Percentiles rank a stretch among this genome's conserved stretches.
phyloP scores from a whole-genome alignment of 768 basidiomycete genomes.

The Tephrocybe rancida region DNA sequence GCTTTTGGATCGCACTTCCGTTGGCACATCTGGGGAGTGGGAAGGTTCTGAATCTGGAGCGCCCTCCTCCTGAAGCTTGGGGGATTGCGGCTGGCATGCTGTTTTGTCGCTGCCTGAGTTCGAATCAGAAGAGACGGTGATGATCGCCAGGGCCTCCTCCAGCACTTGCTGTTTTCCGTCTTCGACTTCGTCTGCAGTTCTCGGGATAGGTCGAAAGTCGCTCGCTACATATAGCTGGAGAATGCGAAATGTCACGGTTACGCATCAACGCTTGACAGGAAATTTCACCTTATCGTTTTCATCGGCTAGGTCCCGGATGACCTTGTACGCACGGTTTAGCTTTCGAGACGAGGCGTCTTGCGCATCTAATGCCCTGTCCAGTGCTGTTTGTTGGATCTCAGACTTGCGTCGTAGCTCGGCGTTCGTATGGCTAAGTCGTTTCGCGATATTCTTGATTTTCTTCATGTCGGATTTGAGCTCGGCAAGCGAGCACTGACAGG shows the following conservation, averaged over 20 bases:
- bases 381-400: constrained; percentile 27
- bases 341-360: constrained; percentile 33
- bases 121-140: constrained; percentile 13
- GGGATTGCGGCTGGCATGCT: constrained; percentile 13
- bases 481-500: no score
- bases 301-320: constrained; percentile 43
- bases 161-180: constrained; percentile 27
- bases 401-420: constrained; percentile 32
- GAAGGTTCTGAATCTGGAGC: not conserved
- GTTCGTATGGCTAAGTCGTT: constrained; percentile 32
- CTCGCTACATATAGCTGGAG: constrained; percentile 11
- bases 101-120: constrained; percentile 22
- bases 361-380: constrained; percentile 32
- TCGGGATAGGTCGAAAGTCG: not conserved
- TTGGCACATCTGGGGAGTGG: not conserved
- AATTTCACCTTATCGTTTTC: constrained; percentile 37
- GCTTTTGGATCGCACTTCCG: not conserved
- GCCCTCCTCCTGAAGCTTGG: not conserved
- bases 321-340: constrained; percentile 37
- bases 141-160: constrained; percentile 20
- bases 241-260: constrained; percentile 8
- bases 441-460: constrained; percentile 25
- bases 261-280: not conserved
- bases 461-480: no score
- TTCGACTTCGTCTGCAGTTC: constrained; percentile 8